Evolutionary conservation across 441 rosid species (phyloP).

Genomic region (Gossypium gossypioides): DNA sequence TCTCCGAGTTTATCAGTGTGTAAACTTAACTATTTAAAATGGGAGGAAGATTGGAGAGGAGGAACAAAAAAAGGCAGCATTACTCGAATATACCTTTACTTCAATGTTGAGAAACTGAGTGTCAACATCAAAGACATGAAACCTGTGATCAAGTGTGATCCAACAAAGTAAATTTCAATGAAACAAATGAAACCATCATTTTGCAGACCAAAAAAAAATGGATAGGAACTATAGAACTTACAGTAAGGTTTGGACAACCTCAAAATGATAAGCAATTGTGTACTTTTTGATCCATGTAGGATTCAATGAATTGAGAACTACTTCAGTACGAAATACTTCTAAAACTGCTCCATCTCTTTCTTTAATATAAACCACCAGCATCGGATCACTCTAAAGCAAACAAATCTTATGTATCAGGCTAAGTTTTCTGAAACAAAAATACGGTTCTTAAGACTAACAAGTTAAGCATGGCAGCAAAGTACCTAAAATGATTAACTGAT

Average conservation of each 20-base stretch:
- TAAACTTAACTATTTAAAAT: not conserved
- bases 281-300: conserved; percentile 69
- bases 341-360: conserved; percentile 54
- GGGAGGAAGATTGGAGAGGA: not conserved
- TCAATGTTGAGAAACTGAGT: conserved; percentile 62
- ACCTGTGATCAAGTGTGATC: conserved; percentile 34
- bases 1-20: not conserved
- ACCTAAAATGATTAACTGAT: not conserved
- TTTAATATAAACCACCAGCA: conserved; percentile 63
- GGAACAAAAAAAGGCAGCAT: not conserved
- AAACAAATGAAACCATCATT: conserved; percentile 13
- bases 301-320: conserved; percentile 67
- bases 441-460: not conserved
- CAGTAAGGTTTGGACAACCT: conserved; percentile 66
- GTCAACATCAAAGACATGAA: conserved; percentile 69
- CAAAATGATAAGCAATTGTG: conserved; percentile 51
- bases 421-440: conserved; percentile 14
- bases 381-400: conserved; percentile 80
- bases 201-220: not conserved
- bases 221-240: conserved; percentile 32
- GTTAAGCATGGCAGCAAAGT: not conserved
- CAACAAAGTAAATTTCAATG: conserved; percentile 13
- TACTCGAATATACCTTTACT: conserved; percentile 44
- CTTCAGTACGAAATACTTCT: conserved; percentile 74
- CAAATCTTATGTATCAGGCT: conserved; percentile 14